Base-by-base conservation (phyloP, 1,139 yeast genomes). In the Pichia terricola region DNA sequence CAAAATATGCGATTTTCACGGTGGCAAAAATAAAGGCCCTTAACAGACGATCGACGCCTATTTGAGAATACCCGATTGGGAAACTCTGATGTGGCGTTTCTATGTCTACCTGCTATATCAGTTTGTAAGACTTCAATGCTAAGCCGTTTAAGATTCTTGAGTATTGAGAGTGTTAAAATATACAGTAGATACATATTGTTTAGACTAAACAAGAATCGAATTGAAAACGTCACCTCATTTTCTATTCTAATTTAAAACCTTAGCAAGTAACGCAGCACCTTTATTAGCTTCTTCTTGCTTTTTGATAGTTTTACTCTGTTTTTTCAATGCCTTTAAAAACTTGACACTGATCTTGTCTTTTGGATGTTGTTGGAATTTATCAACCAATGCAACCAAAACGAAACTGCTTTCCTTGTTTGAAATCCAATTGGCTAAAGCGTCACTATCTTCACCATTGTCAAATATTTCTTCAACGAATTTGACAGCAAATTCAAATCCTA, bases 241-340 rank as follows among this genome's bases (percentile, higher is more conserved):
- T 16, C 22, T 16, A 16, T 16, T 16, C 26, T 44, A 47, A 32
- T 42, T 40, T 6, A 56, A 37, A 31, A 61, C 51, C 39, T 71
- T 76, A 47, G 72, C 62, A 56, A 88, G 70, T 51, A 88, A 69
- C 56, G 79, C 80, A 40, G 86, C 83, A 50, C 96, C 96, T 68
- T 87, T 88, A 64, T 85, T 86, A 38, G 73, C 73, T 47, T 73
- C 80, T 34, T 66, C 70, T 39, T 61, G 60, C 25, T 65, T 56
- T 41, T 70, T 62, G 52, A 77, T 65, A 36, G 67, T 59, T 50
- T 76, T 73, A 59, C 74, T 71, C 47, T 75, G 61, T 50, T 72
- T 70, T 57, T 73, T 75, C 58, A 86, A 66, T 36, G 68, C 73
- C 58, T 74, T 70, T 50, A 68, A 60, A 51, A 87, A 75, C 35